Base-by-base conservation (phyloP, 108 stramenopile species). In the Nannochloropsis gaditana region DNA sequence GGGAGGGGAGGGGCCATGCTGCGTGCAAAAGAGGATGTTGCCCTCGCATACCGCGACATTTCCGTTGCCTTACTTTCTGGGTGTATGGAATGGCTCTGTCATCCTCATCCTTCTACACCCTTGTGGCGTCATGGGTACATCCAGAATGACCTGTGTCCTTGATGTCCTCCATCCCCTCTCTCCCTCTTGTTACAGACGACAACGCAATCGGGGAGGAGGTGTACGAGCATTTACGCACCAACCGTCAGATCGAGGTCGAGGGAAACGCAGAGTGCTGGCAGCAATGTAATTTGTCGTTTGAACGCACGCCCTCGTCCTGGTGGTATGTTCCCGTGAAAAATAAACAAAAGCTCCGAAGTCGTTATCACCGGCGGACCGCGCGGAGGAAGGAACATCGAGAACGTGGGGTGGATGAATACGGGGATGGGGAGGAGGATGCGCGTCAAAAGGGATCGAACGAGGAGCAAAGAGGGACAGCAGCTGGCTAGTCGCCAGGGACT, bases 281-380 rank as follows among this genome's bases (percentile, higher is more conserved):
- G 59, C 59, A 73, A n/a, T 73, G 59, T 73, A n/a, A 73, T 73
- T 6, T n/a, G 19, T 73, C 59, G 19, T 73, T 73, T 8, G 59
- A 73, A n/a, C 59, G 59, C 19, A 73, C 3, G 59, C 19, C 15
- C 19, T 15, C 15, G 19, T 73, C 59, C 59, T 73, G 59, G 59
- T 73, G 59, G 59, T 73, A 73, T n/a, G n/a, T n/a, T 3, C 59
- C 59, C n/a, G n/a, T 73, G 15, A 73, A 73, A 73, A 73, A 73
- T 73, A 73, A 73, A 73, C 59, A 73, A n/a, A 73, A 73, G 59
- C 59, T 73, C 59, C 59, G 59, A 73, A 73, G 59, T n/a, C 15
- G n/a, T 15, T 73, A 73, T n/a, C 59, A 73, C 59, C 15, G 59
- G n/a, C 59, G 59, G n/a, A 73, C 5, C 19, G 59, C 59, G 15